Evolutionary conservation across 345 rosid species (phyloP).

Genomic region (Lumnitzera littorea): DNA sequence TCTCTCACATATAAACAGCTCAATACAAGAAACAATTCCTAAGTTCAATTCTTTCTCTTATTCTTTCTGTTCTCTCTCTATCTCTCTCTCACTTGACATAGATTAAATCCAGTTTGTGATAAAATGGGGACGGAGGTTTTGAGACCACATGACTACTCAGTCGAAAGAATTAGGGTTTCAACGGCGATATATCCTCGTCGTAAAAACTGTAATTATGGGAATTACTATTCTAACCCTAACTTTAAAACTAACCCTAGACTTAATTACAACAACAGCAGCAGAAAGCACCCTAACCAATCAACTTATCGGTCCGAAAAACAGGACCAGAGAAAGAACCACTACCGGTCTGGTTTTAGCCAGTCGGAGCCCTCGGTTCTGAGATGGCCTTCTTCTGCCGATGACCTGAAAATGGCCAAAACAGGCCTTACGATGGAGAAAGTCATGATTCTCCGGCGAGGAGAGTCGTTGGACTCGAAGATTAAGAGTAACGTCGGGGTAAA

Average conservation of each 20-base stretch:
- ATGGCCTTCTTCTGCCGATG: slow-evolving; percentile 25
- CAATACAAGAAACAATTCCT: neutral
- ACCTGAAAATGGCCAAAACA: slow-evolving; percentile 6
- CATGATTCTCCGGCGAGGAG: slow-evolving; percentile 40
- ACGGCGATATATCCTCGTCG: slow-evolving; percentile 41
- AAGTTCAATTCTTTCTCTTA: neutral
- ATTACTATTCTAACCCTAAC: slow-evolving; percentile 3
- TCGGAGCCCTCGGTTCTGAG: slow-evolving; percentile 29
- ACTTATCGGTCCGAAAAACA: slow-evolving; percentile 15
- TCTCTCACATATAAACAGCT: neutral
- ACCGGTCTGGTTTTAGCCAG: slow-evolving; percentile 14
- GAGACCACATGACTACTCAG: slow-evolving; percentile 66
- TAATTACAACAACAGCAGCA: slow-evolving; percentile 26
- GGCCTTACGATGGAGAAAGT: slow-evolving; percentile 34
- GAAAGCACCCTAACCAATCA: slow-evolving; percentile 19
- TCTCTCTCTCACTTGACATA: neutral
- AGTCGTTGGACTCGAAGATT: slow-evolving; percentile 42
- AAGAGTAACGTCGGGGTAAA: slow-evolving; percentile 6
- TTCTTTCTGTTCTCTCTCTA: neutral
- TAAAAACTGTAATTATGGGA: slow-evolving; percentile 26
- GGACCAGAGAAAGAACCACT: slow-evolving; percentile 3
- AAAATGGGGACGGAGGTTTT: slow-evolving; percentile 76
- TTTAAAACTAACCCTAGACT: slow-evolving; percentile 14
- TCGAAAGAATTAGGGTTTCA: slow-evolving; percentile 33
- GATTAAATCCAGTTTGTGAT: neutral